These are phyloP conservation scores for Drechslerella coelobrocha DNA, from an alignment of 2,329 filamentous ascomycete genomes.

Conservation along the genomic window DNA sequence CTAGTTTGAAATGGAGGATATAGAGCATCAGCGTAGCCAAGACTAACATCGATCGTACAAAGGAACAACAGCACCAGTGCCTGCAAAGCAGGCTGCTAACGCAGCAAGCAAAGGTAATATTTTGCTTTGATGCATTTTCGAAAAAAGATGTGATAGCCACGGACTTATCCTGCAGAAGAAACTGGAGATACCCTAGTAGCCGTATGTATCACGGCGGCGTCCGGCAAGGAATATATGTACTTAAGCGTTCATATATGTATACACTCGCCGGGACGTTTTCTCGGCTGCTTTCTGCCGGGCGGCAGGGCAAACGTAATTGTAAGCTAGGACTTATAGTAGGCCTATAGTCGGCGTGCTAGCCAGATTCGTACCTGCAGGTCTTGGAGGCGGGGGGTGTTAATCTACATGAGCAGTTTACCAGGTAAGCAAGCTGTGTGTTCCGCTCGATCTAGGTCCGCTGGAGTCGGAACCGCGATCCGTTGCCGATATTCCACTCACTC, in stretches of 20 bases:
- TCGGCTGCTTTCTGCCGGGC: too few species aligned
- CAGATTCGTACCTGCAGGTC: constrained; percentile 34
- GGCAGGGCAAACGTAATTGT: constrained; percentile 27
- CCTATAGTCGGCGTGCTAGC: too few species aligned
- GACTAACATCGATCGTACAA: constrained; percentile 35
- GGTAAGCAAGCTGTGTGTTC: constrained; percentile 17
- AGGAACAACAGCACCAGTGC: constrained; percentile 23
- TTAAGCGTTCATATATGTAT: not conserved
- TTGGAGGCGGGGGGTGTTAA: constrained; percentile 4
- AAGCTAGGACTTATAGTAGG: too few species aligned
- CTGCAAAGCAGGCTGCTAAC: constrained; percentile 25
- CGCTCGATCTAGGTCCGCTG: constrained; percentile 1
- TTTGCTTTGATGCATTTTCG: constrained; percentile 24
- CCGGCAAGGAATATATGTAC: too few species aligned
- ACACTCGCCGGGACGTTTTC: too few species aligned
- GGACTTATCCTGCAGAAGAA: not conserved
- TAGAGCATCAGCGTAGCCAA: not conserved
- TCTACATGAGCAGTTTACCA: constrained; percentile 42
- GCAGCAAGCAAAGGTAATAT: constrained; percentile 24
- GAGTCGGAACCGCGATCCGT: constrained; percentile 34
- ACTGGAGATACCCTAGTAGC: too few species aligned
- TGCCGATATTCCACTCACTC: too few species aligned
- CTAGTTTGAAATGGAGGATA: too few species aligned
- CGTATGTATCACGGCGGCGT: too few species aligned
- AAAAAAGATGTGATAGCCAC: not conserved